Percentiles rank a stretch among this genome's conserved stretches.
Conservation (phyloP, 768 basidiomycete genomes). For the Suillus lakei region DNA sequence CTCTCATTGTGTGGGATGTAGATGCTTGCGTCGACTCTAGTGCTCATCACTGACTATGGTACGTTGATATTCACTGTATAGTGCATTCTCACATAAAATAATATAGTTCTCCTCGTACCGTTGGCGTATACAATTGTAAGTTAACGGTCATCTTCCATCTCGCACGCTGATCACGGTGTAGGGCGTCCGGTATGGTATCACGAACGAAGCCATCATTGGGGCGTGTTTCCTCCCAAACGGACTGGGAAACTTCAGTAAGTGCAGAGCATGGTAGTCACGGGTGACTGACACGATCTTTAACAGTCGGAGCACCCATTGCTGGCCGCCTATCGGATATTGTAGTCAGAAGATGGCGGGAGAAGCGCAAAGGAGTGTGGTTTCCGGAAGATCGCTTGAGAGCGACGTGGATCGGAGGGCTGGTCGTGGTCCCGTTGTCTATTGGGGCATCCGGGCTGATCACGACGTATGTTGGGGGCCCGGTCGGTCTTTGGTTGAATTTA, state of each 20-base stretch:
- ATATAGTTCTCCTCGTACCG: slow-evolving; percentile 49
- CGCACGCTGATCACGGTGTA: slow-evolving; percentile 21
- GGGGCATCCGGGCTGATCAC: slow-evolving; percentile 51
- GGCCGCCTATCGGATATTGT: slow-evolving; percentile 59
- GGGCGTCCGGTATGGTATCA: slow-evolving; percentile 61
- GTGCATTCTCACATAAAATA: slow-evolving; percentile 35
- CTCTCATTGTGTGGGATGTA: background rate
- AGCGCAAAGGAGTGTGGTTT: slow-evolving; percentile 57
- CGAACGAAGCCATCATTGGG: slow-evolving; percentile 60
- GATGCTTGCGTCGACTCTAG: slow-evolving; percentile 3
- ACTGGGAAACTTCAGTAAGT: slow-evolving; percentile 62
- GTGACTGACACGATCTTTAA: background rate
- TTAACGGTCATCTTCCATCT: background rate
- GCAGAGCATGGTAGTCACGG: background rate
- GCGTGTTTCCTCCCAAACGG: slow-evolving; percentile 63
- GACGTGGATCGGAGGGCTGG: slow-evolving; percentile 43
- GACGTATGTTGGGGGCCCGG: slow-evolving; percentile 47
- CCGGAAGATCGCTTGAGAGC: slow-evolving; percentile 67
- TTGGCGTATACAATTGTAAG: slow-evolving; percentile 65
- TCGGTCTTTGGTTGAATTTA: slow-evolving; percentile 53
- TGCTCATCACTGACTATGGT: background rate
- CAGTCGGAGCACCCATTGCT: slow-evolving; percentile 62
- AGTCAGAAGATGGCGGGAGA: slow-evolving; percentile 48
- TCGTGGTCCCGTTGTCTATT: slow-evolving; percentile 55
- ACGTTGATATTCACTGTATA: background rate